Evolutionary conservation across 441 rosid species (phyloP), one percentile per base, ranked within the genome.

Genomic region (Erysimum pusillum): DNA sequence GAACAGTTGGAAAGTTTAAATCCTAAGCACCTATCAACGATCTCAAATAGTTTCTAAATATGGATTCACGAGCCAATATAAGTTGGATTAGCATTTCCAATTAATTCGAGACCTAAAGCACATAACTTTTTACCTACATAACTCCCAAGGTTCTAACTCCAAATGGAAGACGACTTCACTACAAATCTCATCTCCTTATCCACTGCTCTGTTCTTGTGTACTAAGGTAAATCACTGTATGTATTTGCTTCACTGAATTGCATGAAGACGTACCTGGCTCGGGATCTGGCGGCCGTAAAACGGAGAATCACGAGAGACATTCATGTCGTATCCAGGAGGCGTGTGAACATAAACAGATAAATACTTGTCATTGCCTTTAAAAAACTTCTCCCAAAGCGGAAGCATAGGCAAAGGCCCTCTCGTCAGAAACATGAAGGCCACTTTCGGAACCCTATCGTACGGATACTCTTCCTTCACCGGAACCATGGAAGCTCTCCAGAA

Each of bases 341-440:
- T 84, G 54, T 96, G 99, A 42, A 93, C 81, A 69, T 96, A 96
- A 44, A 96, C 78, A 3, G 90, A 79, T 69, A 85, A 85, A 56
- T 78, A 83, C 71, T 80, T 83, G 5, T 81, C 86, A 42, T 92
- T 93, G 11, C 93, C 95, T 32, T 65, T 85, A 1, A 96, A 91
- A 71, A 96, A 96, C 82, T 84, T 94, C 85, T 94, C 99, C 98
- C 98, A 96, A 17, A 96, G 49, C 11, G 97, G 97, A 82, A 87
- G 74, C 85, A 96, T 52, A 3, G 96, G 97, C 81, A 90, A 80
- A 3, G 97, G 95, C 8, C 99, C 97, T 80, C 95, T 84, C 4
- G 94, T 96, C 70, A 93, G 77, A 58, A 96, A 96, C 99, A 96
- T 85, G 76, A 96, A 96, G 3, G 99, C 98, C 60, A 96, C 81